Base-by-base conservation (phyloP, 2,329 filamentous ascomycete species). In the Metarhizium brunneum region DNA sequence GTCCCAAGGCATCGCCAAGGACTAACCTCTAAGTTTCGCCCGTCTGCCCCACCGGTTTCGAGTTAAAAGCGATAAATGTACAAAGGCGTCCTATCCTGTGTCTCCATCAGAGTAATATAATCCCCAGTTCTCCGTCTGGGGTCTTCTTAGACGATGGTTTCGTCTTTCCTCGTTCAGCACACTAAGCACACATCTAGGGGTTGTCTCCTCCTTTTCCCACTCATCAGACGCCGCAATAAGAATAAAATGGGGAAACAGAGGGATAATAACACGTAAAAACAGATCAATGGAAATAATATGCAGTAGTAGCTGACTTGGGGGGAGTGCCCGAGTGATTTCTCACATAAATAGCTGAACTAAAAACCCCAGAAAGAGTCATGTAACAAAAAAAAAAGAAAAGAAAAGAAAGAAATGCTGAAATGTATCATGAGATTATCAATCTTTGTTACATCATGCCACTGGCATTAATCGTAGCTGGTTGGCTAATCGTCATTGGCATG, bases 401-500 rank as follows among this genome's bases (percentile, higher is more conserved):
- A 58, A 55, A 57, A 55, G 42, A 54, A 57, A 57, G 57, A 30
- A 58, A 50, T 29, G 38, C 10, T 10, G 40, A 25, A 56, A 42
- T 30, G 11, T 50, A 29, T 50, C 43, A 38, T 38, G 40, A 50
- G 47, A 36, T 45, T 49, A 50, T 47, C 38, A 36, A n/a, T 35
- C 35, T 49, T 36, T 59, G 56, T 71, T 69, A 74, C 69, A 78
- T 75, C 66, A 78, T 70, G 54, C 71, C 73, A 40, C 72, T 71
- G 1, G 74, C 71, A 59, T 75, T 73, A 60, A 75, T 69, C 56
- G 74, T 71, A 55, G 73, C 67, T 50, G 80, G 78, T 54, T 80
- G 77, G 71, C 80, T 83, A 62, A 84, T 80, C 14, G 79, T 80
- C 80, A 84, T 84, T 18, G 81, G 80, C 80, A 84, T 83, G 71